These are phyloP conservation scores for Andrographis paniculata DNA, from an alignment of 305 asterid species.

Conservation along the genomic window DNA sequence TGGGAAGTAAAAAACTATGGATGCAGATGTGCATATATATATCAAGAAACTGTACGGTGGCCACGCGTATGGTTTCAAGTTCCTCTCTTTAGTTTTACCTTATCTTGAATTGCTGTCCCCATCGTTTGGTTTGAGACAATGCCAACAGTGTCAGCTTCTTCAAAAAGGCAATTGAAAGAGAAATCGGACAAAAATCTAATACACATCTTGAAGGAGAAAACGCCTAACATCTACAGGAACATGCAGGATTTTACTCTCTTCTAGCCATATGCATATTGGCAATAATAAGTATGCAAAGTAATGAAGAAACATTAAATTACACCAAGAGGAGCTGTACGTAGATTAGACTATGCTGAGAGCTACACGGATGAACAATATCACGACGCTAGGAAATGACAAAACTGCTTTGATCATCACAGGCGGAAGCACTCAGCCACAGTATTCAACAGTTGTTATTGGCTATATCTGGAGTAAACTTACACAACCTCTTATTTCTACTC, in stretches of 20 bases:
- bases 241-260: background rate
- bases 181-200: too few species aligned
- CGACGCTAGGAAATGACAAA: too few species aligned
- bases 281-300: too few species aligned
- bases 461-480: background rate
- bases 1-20: too few species aligned
- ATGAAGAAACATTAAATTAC: too few species aligned
- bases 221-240: background rate
- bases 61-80: conserved; percentile 23
- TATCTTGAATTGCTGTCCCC: conserved; percentile 28
- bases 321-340: too few species aligned
- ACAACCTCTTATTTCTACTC: too few species aligned
- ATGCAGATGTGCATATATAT: too few species aligned
- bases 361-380: too few species aligned
- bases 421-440: too few species aligned
- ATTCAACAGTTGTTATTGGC: background rate
- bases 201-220: background rate
- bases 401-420: too few species aligned
- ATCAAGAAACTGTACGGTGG: background rate
- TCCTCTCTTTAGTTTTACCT: background rate
- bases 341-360: too few species aligned
- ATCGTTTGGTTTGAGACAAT: conserved; percentile 29
- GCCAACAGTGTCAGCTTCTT: conserved; percentile 47
- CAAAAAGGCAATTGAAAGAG: conserved; percentile 34
- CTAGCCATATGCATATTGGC: background rate